These are phyloP conservation scores for Meyerozyma guilliermondii DNA, from an alignment of 1,139 yeast species.

Conservation along the genomic window DNA sequence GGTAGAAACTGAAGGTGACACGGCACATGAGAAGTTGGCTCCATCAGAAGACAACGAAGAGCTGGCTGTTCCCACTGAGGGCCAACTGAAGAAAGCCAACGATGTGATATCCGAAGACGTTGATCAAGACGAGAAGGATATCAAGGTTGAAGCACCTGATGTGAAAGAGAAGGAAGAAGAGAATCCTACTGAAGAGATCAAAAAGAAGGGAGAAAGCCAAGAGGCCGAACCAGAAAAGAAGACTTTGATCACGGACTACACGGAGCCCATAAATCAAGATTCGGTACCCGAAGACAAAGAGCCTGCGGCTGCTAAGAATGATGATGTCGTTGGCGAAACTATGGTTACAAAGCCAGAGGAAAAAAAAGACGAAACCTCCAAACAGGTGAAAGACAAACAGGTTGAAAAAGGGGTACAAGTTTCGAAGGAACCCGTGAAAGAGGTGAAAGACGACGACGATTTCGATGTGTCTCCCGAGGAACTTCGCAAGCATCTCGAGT, in stretches of 20 bases:
- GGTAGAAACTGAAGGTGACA: background rate
- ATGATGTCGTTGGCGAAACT: conserved; percentile 2
- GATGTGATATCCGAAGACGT: background rate
- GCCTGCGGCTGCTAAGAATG: background rate
- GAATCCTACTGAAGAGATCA: background rate
- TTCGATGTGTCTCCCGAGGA: conserved; percentile 42
- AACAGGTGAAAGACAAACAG: too few species aligned
- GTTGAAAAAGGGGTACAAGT: too few species aligned
- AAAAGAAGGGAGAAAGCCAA: conserved; percentile 1
- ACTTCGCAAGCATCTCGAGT: conserved; percentile 38
- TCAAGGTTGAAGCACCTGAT: background rate
- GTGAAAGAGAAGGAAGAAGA: background rate
- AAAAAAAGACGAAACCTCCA: too few species aligned
- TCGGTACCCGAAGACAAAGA: conserved; percentile 3
- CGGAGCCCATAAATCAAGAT: background rate
- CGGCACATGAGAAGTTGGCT: background rate
- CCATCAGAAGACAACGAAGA: background rate
- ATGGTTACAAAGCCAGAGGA: conserved; percentile 2
- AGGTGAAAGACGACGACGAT: conserved; percentile 17
- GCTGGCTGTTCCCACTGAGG: conserved; percentile 1
- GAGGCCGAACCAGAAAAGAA: background rate
- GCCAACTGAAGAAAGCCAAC: background rate
- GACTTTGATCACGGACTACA: background rate
- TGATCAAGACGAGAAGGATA: background rate
- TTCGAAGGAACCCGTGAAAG: too few species aligned